These are phyloP conservation scores for Thraustotheca clavata DNA, from an alignment of 352 stramenopile genomes.

Conservation along the genomic window DNA sequence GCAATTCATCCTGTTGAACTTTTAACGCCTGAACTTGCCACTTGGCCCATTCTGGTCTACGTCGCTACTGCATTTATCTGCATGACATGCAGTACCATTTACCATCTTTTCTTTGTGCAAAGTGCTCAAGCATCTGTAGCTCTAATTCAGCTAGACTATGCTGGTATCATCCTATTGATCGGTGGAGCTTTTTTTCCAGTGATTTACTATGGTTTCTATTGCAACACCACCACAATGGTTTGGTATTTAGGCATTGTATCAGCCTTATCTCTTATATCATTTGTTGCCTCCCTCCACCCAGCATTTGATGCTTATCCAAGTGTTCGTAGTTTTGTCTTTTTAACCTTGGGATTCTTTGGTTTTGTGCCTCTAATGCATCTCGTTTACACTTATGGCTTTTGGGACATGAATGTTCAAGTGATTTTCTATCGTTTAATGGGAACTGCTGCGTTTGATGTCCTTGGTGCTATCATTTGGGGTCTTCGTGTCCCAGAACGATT, in stretches of 20 bases:
- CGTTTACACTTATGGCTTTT: constrained; percentile 61
- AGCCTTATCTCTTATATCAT: constrained; percentile 55
- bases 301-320: constrained; percentile 66
- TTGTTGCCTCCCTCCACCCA: constrained; percentile 60
- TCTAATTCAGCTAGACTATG: constrained; percentile 75
- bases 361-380: constrained; percentile 65
- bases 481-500: constrained; percentile 78
- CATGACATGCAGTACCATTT: constrained; percentile 70
- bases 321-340: constrained; percentile 68
- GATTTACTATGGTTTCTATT: constrained; percentile 88
- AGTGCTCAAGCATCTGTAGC: constrained; percentile 61
- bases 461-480: constrained; percentile 74
- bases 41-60: constrained; percentile 82
- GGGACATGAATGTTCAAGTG: constrained; percentile 70
- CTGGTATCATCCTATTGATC: constrained; percentile 81
- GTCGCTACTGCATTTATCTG: constrained; percentile 75
- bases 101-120: constrained; percentile 82
- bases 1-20: constrained; percentile 32
- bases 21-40: constrained; percentile 60
- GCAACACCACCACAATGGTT: constrained; percentile 29
- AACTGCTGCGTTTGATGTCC: constrained; percentile 69
- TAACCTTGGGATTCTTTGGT: constrained; percentile 73
- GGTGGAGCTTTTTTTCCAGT: constrained; percentile 78
- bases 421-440: constrained; percentile 71
- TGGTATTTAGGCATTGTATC: constrained; percentile 62